Base-by-base conservation (phyloP, 2,329 filamentous ascomycete genomes). In the Cladobotryum protrusum region DNA sequence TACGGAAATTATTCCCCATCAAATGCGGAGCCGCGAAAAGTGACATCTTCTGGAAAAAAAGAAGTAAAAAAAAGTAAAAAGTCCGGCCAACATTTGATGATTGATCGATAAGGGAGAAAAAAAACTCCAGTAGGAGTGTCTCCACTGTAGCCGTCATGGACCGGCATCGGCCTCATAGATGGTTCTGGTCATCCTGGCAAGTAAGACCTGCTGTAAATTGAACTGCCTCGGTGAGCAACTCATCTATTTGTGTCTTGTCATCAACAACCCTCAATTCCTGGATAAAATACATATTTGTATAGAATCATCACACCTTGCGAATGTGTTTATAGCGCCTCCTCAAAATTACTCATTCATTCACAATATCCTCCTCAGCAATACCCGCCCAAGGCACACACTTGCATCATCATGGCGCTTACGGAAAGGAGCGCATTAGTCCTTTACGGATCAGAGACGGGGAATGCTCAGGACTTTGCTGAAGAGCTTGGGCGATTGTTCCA, bases 391-490 rank as follows among this genome's bases (percentile, higher is more conserved):
- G 7, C 35, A 37, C 24, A 29, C 24, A 29, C 24, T 29, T 9
- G 24, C 6, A 4, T 45, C 43, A 20, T 33, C 45, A 68, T 66
- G 58, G 57, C 61, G 40, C 56, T 57, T 45, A 46, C 58, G 13
- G 57, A 61, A 33, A 56, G 78, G 57, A 72, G 69, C 52, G 67
- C 79, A 45, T 79, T 95, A 57, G 77, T 99, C 51, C 77, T 95
- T 33, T 99, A 96, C 70, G 93, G 89, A 49, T 95, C 92, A 36
- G 93, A 99, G 72, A 97, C 91, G 18, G 93, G 93, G 50, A 96
- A 93, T 63, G 86, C 89, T 48, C 88, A 96, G 68, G 92, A 97
- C 68, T 81, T 92, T 55, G 92, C 93, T 17, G 84, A 89, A 61
- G 89, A 96, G 65, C 73, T 97, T 54, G 88, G 85, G 36, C 77